phyloP scores from a whole-genome alignment of 805 yeast species.

The Naumovozyma baii region DNA sequence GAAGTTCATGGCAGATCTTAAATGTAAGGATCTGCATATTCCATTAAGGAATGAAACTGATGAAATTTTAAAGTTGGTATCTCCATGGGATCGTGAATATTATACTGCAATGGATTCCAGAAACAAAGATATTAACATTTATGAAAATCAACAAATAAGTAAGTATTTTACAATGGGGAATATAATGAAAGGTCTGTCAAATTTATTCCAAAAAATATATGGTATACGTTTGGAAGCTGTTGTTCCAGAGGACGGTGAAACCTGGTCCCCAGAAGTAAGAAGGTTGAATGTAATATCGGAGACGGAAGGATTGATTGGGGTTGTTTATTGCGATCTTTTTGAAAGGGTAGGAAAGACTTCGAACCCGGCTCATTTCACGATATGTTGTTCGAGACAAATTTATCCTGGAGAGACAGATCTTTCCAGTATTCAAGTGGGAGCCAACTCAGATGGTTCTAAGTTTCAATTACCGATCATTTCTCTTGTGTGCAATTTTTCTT shows the following conservation, averaged over 20 bases:
- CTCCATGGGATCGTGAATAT: constrained; percentile 92
- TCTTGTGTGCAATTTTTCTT: constrained; percentile 71
- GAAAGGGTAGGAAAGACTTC: constrained; percentile 66
- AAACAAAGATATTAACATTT: not conserved
- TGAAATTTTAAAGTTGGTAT: constrained; percentile 39
- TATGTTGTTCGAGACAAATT: constrained; percentile 82
- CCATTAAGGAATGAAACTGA: constrained; percentile 15
- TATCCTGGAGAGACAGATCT: constrained; percentile 43
- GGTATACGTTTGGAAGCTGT: constrained; percentile 69
- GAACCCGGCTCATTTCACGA: constrained; percentile 91
- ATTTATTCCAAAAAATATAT: constrained; percentile 59
- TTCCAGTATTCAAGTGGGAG: constrained; percentile 29
- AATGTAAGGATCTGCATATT: constrained; percentile 19
- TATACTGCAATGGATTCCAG: constrained; percentile 15
- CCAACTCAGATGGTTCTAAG: constrained; percentile 34
- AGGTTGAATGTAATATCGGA: constrained; percentile 68
- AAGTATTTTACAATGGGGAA: constrained; percentile 77
- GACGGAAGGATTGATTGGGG: constrained; percentile 56
- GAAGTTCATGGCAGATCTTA: constrained; percentile 35
- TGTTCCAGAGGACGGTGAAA: constrained; percentile 57
- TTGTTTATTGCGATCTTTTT: constrained; percentile 81
- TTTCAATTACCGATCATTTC: constrained; percentile 87
- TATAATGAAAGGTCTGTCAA: constrained; percentile 72
- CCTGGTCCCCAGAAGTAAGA: constrained; percentile 82
- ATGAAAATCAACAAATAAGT: constrained; percentile 36